phyloP scores from a whole-genome alignment of 345 rosid genomes.

The Eucalyptus paniculata region DNA sequence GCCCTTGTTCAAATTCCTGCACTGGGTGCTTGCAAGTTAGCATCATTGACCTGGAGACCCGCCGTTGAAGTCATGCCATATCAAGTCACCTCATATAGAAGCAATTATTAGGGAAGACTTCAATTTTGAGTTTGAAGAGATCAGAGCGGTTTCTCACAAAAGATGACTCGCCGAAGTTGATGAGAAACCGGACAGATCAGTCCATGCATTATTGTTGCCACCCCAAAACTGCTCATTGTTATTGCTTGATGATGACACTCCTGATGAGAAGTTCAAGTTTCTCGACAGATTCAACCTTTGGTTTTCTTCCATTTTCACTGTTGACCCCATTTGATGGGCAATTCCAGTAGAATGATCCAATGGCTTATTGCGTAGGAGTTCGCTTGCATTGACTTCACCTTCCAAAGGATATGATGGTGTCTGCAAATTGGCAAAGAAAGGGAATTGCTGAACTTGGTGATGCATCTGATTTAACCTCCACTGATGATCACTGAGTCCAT shows the following conservation, averaged over 20 bases:
- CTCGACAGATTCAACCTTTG: conserved; percentile 29
- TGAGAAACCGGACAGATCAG: conserved; percentile 30
- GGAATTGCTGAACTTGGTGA: conserved; percentile 13
- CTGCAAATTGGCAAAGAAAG: conserved; percentile 14
- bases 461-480: background rate
- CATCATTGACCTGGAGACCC: background rate
- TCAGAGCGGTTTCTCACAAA: conserved; percentile 5
- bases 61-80: background rate
- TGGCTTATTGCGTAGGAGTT: conserved; percentile 10
- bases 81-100: background rate
- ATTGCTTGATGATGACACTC: background rate
- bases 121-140: background rate
- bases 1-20: background rate
- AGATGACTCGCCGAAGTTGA: conserved; percentile 29
- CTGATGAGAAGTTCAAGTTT: conserved; percentile 26
- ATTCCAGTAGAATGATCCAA: conserved; percentile 5
- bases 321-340: background rate
- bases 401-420: conserved; percentile 19
- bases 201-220: conserved; percentile 31
- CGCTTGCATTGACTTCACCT: background rate
- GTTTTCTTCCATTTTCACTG: conserved; percentile 30
- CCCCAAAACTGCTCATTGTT: conserved; percentile 13
- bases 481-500: conserved; percentile 6
- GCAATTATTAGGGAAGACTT: background rate
- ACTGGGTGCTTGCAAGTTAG: background rate